phyloP scores from a whole-genome alignment of 352 stramenopile species.

The Phytophthora sp. region DNA sequence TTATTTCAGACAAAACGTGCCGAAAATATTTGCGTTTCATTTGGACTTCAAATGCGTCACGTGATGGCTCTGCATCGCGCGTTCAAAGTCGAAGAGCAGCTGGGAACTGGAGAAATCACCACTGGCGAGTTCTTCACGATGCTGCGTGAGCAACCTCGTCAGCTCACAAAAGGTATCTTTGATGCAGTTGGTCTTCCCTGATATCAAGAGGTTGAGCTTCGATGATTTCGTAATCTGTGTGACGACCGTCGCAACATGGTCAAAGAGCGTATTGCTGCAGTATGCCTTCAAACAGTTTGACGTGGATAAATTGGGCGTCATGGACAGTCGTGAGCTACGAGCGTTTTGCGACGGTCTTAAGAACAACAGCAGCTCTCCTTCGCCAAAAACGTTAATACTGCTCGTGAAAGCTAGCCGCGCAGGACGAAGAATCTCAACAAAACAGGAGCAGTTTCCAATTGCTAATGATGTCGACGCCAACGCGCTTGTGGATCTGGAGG shows the following conservation, averaged over 20 bases:
- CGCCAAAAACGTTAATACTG: slow-evolving; percentile 64
- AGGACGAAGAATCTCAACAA: slow-evolving; percentile 15
- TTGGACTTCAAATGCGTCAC: slow-evolving; percentile 56
- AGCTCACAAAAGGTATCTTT: slow-evolving; percentile 64
- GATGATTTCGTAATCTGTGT: slow-evolving; percentile 71
- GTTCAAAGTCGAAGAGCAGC: slow-evolving; percentile 56
- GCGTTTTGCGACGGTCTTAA: slow-evolving; percentile 65
- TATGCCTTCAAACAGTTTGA: slow-evolving; percentile 77
- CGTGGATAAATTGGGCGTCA: slow-evolving; percentile 62
- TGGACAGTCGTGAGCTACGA: slow-evolving; percentile 60
- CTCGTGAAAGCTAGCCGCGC: slow-evolving; percentile 51
- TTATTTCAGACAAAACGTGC: slow-evolving; percentile 54
- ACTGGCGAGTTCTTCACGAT: slow-evolving; percentile 65
- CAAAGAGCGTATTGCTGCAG: slow-evolving; percentile 58
- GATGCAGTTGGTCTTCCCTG: slow-evolving; percentile 42
- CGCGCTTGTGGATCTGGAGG: slow-evolving; percentile 58
- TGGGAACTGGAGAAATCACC: slow-evolving; percentile 58
- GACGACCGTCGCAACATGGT: slow-evolving; percentile 54
- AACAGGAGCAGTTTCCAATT: neutral
- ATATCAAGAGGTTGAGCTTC: slow-evolving; percentile 50
- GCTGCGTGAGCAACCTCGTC: slow-evolving; percentile 60
- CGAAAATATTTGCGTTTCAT: slow-evolving; percentile 56
- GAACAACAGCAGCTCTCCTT: slow-evolving; percentile 66
- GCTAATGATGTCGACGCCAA: slow-evolving; percentile 28
- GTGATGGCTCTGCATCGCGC: slow-evolving; percentile 42